Evolutionary conservation across 805 yeast species (phyloP).

Genomic region (Monosporozyma unispora): DNA sequence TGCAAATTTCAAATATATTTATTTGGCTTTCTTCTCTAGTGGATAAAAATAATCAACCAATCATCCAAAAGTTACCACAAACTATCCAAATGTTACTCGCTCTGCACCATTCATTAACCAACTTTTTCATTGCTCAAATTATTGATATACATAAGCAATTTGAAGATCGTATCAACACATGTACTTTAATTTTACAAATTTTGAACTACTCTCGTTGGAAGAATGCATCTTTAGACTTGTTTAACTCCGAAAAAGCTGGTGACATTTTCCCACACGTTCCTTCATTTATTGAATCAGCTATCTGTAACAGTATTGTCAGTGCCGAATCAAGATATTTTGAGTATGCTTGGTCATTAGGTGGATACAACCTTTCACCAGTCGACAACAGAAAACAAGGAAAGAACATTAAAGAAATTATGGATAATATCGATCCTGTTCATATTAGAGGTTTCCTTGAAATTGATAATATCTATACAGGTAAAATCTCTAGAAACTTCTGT

Average conservation of each 20-base stretch:
- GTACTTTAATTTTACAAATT: constrained; percentile 59
- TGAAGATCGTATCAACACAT: constrained; percentile 54
- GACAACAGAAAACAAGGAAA: constrained; percentile 19
- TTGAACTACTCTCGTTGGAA: constrained; percentile 56
- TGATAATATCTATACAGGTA: constrained; percentile 28
- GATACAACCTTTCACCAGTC: constrained; percentile 22
- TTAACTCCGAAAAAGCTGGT: constrained; percentile 28
- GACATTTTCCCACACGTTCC: constrained; percentile 51
- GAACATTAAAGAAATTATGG: constrained; percentile 22
- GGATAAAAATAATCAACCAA: constrained; percentile 19
- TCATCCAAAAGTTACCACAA: constrained; percentile 42
- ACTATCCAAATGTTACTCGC: constrained; percentile 58
- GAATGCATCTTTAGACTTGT: constrained; percentile 49
- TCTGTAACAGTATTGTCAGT: constrained; percentile 61
- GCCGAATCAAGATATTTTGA: constrained; percentile 73
- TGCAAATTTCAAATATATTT: constrained; percentile 61
- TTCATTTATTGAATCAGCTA: constrained; percentile 74
- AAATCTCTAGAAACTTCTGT: constrained; percentile 38
- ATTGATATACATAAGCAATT: constrained; percentile 46
- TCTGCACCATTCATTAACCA: constrained; percentile 57
- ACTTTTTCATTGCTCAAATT: constrained; percentile 55
- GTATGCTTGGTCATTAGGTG: constrained; percentile 58
- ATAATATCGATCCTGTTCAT: constrained; percentile 14
- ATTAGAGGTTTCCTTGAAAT: constrained; percentile 26
- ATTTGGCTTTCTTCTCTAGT: constrained; percentile 55